These are phyloP conservation scores for Neurospora tetrasperma DNA, from an alignment of 495 filamentous ascomycete species.

Conservation along the genomic window DNA sequence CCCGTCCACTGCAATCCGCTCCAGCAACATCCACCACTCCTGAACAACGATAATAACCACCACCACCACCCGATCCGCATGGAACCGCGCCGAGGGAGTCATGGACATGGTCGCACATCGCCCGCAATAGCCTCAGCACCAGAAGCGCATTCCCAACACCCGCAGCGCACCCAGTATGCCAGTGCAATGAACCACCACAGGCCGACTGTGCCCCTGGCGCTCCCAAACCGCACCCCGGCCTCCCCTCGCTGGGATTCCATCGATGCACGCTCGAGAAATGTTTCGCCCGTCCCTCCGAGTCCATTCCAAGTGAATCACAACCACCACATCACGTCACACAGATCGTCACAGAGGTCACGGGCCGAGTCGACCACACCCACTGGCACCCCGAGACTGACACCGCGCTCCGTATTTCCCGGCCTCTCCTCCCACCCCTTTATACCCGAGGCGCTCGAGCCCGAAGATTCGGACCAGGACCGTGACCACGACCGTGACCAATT, in stretches of 20 bases:
- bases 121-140: not conserved
- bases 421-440: slow-evolving; percentile 27
- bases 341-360: slow-evolving; percentile 13
- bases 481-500: not conserved
- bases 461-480: not conserved
- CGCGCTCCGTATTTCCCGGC: slow-evolving; percentile 21
- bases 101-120: not conserved
- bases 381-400: slow-evolving; percentile 9
- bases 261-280: slow-evolving; percentile 9
- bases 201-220: not conserved
- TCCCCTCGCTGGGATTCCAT: slow-evolving; percentile 39
- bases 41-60: not conserved
- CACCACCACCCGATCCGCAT: not conserved
- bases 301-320: slow-evolving; percentile 7
- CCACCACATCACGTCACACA: slow-evolving; percentile 5
- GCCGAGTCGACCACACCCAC: slow-evolving; percentile 17
- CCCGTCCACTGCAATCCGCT: slow-evolving; percentile 17
- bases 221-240: not conserved
- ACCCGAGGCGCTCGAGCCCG: slow-evolving; percentile 14
- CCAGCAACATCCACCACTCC: slow-evolving; percentile 8
- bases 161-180: not conserved
- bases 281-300: slow-evolving; percentile 6
- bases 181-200: not conserved
- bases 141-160: not conserved
- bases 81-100: not conserved